A percentile compares a stretch with the other conserved stretches of the same genome.
These are phyloP conservation scores for Mariannaea sp. DNA, from an alignment of 2,329 filamentous ascomycete species.

Conservation along the genomic window DNA sequence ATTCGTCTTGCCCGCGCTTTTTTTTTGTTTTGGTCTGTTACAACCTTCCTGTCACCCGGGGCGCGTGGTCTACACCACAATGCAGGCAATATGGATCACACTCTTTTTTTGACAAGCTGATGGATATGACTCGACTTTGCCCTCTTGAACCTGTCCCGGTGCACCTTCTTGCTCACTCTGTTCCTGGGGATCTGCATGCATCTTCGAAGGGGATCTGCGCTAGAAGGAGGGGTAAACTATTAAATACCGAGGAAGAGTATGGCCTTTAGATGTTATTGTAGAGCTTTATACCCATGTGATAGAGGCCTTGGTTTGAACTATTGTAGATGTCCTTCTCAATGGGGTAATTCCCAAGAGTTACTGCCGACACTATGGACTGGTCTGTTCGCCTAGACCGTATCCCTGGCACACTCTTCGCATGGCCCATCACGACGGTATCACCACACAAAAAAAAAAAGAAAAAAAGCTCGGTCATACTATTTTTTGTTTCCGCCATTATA, in stretches of 20 bases:
- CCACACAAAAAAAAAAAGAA: no score
- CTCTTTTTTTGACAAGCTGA: no score
- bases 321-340: neutral
- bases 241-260: constrained; percentile 25
- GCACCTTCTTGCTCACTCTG: constrained; percentile 13
- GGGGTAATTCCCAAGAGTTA: neutral
- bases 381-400: neutral
- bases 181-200: constrained; percentile 30
- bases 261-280: constrained; percentile 30
- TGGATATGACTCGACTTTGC: neutral
- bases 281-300: constrained; percentile 17
- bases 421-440: neutral
- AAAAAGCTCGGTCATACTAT: constrained; percentile 1
- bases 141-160: constrained; percentile 1
- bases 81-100: neutral
- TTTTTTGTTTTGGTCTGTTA: no score
- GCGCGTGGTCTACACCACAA: neutral
- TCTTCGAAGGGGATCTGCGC: constrained; percentile 22
- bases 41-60: constrained; percentile 10
- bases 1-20: neutral
- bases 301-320: no score
- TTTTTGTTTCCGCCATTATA: neutral
- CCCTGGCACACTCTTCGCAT: neutral
- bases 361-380: neutral
- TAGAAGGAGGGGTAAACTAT: constrained; percentile 13